Evolutionary conservation across 2,329 filamentous ascomycete species (phyloP).

Genomic region (Aspergillus pseudoviridinutans): DNA sequence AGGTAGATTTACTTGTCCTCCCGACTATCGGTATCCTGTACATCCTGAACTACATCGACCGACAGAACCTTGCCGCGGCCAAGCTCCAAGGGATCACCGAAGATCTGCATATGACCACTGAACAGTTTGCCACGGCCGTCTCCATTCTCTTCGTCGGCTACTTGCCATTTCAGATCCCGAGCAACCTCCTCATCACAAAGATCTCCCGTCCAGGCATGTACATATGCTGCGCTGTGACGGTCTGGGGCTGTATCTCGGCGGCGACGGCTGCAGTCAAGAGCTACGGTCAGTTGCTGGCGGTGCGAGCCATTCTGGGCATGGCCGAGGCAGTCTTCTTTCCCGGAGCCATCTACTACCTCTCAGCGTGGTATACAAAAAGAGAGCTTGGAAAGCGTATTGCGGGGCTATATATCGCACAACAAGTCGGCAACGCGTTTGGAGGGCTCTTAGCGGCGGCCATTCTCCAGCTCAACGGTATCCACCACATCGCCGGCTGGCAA

Average conservation of each 20-base stretch:
- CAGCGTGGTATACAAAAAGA: too few relatives aligned
- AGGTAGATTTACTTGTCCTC: slow-evolving; percentile 28
- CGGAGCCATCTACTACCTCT: too few relatives aligned
- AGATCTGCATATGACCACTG: slow-evolving; percentile 35
- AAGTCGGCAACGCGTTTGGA: too few relatives aligned
- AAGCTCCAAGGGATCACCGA: slow-evolving; percentile 41
- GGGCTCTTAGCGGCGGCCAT: too few relatives aligned
- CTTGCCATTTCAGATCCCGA: slow-evolving; percentile 39
- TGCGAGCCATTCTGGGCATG: slow-evolving; percentile 51
- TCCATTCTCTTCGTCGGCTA: slow-evolving; percentile 13
- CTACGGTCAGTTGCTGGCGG: slow-evolving; percentile 53
- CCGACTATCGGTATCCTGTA: slow-evolving; percentile 36
- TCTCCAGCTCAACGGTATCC: too few relatives aligned
- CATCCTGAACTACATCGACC: slow-evolving; percentile 41
- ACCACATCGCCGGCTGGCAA: too few relatives aligned
- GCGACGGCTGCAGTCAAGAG: slow-evolving; percentile 51
- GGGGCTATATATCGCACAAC: too few relatives aligned
- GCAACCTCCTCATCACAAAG: slow-evolving; percentile 50
- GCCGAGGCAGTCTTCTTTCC: too few relatives aligned
- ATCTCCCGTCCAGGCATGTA: slow-evolving; percentile 50
- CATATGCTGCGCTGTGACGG: slow-evolving; percentile 51
- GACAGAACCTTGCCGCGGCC: slow-evolving; percentile 36
- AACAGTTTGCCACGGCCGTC: slow-evolving; percentile 30
- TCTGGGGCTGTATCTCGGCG: slow-evolving; percentile 60
- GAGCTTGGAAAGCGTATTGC: too few relatives aligned